Base-by-base conservation (phyloP, 257 asterid species). In the Primulina tabacum region DNA sequence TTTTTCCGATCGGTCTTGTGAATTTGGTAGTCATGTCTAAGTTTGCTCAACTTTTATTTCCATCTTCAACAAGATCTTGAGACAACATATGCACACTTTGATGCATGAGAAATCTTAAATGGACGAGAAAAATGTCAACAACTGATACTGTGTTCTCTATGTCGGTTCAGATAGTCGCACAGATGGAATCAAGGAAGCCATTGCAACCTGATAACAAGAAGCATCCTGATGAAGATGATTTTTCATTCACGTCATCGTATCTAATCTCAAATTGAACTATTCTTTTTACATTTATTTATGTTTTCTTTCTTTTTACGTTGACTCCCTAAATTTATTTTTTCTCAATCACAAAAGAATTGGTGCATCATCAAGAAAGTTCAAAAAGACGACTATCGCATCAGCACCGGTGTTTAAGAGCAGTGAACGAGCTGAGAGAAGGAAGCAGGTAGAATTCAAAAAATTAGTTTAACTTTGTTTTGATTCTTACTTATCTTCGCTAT, bases 351-450 rank as follows among this genome's bases (percentile, higher is more conserved):
- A 12, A 80, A 88, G 96, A 71, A 75, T 75, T 62, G 67, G 64
- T 30, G 55, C 87, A 70, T 71, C 87, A 50, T 65, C 80, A 38
- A 84, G 87, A 69, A 88, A 85, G 82, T 68, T 79, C 74, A 84
- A 38, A 9, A 38, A 82, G 84, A 35, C 77, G 68, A 86, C 92
- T 55, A 78, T 78, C 63, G 85, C 82, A 60, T 69, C 87, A 64
- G 88, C 90, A n/a, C 97, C 97, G 3, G 38, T 66, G 24, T 88
- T 90, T 75, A 87, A 83, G 86, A 83, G 90, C 84, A 83, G 84
- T 38, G 83, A 74, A 74, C 97, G 97, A 33, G 92, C 96, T 73
- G 90, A 83, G 83, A 88, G 85, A 83, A 85, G 97, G 83, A 90
- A 85, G 82, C 85, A 88, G 95, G 97, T 90, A 87, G 16, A 18